Conservation (phyloP, 352 stramenopile genomes). For the Phytophthora fragariaefolia region DNA sequence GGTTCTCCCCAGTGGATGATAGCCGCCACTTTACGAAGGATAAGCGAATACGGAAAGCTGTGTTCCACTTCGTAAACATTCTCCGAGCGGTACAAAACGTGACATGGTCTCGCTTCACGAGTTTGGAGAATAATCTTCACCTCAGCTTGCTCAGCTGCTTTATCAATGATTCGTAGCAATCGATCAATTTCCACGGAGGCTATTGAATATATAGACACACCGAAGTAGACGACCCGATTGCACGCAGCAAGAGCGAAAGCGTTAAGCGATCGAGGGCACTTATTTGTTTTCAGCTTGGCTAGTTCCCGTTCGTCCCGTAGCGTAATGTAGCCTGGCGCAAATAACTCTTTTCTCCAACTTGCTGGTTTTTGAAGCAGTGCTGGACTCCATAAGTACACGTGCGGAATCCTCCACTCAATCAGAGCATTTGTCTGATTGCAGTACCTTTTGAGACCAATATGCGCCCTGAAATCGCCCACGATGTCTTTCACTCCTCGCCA, state of each 20-base stretch:
- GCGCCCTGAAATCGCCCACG: constrained; percentile 48
- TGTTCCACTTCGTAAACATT: constrained; percentile 46
- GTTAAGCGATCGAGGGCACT: constrained; percentile 39
- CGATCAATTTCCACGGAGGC: constrained; percentile 34
- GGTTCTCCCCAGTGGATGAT: constrained; percentile 80
- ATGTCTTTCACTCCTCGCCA: constrained; percentile 42
- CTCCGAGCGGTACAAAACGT: constrained; percentile 32
- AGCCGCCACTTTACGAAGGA: constrained; percentile 80
- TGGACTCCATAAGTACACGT: constrained; percentile 56
- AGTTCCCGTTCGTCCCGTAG: constrained; percentile 40
- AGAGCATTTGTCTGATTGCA: constrained; percentile 41
- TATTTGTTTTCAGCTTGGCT: constrained; percentile 35
- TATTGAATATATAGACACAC: constrained; percentile 42
- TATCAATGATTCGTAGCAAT: constrained; percentile 43
- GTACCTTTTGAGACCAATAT: constrained; percentile 39
- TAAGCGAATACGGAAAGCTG: constrained; percentile 73
- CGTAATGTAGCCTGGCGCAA: constrained; percentile 46
- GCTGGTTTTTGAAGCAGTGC: constrained; percentile 38
- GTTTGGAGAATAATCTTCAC: constrained; percentile 70
- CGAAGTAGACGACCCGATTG: constrained; percentile 46
- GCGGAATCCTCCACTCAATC: constrained; percentile 49
- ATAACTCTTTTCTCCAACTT: constrained; percentile 53
- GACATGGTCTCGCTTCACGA: constrained; percentile 20
- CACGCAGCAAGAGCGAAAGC: constrained; percentile 38
- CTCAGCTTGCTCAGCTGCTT: constrained; percentile 35